Base-by-base conservation (phyloP, 345 rosid genomes). In the Trapa incisa region DNA sequence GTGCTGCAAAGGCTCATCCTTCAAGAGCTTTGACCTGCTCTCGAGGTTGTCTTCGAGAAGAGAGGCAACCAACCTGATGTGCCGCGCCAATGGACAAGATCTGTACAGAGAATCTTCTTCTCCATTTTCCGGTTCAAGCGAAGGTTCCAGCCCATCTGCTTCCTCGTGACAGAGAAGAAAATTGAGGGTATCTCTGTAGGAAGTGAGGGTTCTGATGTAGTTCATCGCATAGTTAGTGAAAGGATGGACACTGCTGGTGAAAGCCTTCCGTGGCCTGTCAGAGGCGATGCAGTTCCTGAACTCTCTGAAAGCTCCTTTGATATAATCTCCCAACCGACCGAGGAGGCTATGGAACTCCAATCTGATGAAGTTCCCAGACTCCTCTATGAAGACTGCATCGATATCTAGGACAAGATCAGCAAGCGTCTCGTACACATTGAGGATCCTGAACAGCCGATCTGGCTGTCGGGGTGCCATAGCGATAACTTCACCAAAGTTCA, bases 141-240 rank as follows among this genome's bases (percentile, higher is more conserved):
- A 69, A 45, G 74, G 73, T 66, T 78, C 77, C 4, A 72, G 39
- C 67, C 68, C 73, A 22, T 79, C 86, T 8, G 42, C 82, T 63
- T 71, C 65, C 65, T 75, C 67, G 71, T 78, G 78, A 64, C 75
- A 61, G 57, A 86, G 86, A 73, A 89, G 84, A 37, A 75, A 52
- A 80, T 86, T 80, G 60, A 92, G 78, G 41, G 85, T 58, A 12
- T 74, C 80, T 1, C 70, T 17, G 67, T 89, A 89, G 42, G 71
- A 85, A 36, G 83, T 80, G 52, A 89, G 81, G 45, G 79, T 72
- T 80, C 72, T 83, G 72, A 92, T 67, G 73, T 86, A 87, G 71
- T 92, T 92, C 96, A 92, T 92, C 66, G 84, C 96, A 67, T 87
- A 92, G 71, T 74, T 80, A 12, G 87, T 83, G 48, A 89, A 72